Base-by-base conservation (phyloP, 2,329 filamentous ascomycete species). In the Aspergillus sp. region DNA sequence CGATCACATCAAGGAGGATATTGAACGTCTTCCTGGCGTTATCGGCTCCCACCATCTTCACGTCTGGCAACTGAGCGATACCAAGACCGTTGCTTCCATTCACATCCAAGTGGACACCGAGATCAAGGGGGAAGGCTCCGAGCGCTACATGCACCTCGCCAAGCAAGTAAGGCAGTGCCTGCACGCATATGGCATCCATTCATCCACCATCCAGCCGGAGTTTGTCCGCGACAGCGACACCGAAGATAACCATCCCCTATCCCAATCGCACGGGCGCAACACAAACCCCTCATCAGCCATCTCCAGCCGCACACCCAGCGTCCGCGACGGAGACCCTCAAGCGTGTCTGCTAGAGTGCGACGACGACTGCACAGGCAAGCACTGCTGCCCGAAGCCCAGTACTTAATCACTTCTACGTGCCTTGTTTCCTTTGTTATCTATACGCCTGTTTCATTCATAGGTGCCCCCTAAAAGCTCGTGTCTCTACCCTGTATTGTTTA, bases 51-150 rank as follows among this genome's bases (percentile, higher is more conserved):
- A 99, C 78, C 94, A 99, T 76, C 85, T 99, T 23, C 95, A 99
- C 75, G 93, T 99, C 64, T 99, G 95, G 95, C 94, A 98, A 77
- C 85, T 99, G 38, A 96, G 91, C 17, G 94, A 98, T 74, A 95
- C 93, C 56, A 97, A 97, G 81, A 84, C 97, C 38, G 90, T 99
- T 43, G 94, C 95, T 13, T 95, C 91, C 11, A 87, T 99, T 78
- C 95, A 99, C 74, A 89, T 99, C 49, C 92, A 97, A 76, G 90
- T 99, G 23, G 88, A 89, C 51, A 97, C 96, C 75, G 91, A 93
- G 68, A 93, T 96, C 76, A 89, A 93, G 73, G 91, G 91, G 53
- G 87, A 93, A 68, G 90, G 90, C 47, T 87, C 85, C 0, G 84
- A 85, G 58, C 88, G 89, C 71, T 99, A 98, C 80, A 99, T 99